Evolutionary conservation across 257 asterid genomes (phyloP).

Genomic region (Przewalskia tangutica): DNA sequence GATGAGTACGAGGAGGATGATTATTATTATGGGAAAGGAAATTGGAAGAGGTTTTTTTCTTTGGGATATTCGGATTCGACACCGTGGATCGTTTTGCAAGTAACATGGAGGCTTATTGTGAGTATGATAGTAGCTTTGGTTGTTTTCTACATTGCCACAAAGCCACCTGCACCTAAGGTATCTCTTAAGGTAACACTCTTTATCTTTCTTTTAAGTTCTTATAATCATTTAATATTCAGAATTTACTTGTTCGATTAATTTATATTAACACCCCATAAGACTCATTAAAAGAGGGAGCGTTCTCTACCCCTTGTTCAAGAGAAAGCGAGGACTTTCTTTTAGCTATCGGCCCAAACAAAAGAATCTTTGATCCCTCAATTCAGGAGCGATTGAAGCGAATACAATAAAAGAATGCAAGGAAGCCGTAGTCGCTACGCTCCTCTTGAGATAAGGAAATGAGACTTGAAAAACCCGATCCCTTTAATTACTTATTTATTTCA

Average conservation of each 20-base stretch:
- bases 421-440: too few relatives aligned
- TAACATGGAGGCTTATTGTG: conserved; percentile 57
- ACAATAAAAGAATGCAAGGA: too few relatives aligned
- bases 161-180: conserved; percentile 54
- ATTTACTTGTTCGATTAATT: too few relatives aligned
- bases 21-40: not conserved
- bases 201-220: not conserved
- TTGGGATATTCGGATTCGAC: conserved; percentile 39
- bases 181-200: conserved; percentile 40
- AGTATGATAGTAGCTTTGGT: conserved; percentile 45
- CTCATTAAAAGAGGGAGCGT: too few relatives aligned
- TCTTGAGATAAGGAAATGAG: too few relatives aligned
- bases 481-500: not conserved
- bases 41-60: conserved; percentile 36
- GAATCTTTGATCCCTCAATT: too few relatives aligned
- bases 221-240: too few relatives aligned
- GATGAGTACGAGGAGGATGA: not conserved
- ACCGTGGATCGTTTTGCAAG: conserved; percentile 52
- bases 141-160: conserved; percentile 55
- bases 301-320: too few relatives aligned
- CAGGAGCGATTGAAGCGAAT: too few relatives aligned
- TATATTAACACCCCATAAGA: too few relatives aligned
- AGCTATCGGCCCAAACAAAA: too few relatives aligned
- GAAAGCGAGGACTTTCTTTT: too few relatives aligned
- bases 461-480: not conserved